A percentile compares a stretch with the other conserved stretches of the same genome.
Conservation (phyloP, 1,139 yeast genomes). For the Kurtzmaniella quercitrusa region DNA sequence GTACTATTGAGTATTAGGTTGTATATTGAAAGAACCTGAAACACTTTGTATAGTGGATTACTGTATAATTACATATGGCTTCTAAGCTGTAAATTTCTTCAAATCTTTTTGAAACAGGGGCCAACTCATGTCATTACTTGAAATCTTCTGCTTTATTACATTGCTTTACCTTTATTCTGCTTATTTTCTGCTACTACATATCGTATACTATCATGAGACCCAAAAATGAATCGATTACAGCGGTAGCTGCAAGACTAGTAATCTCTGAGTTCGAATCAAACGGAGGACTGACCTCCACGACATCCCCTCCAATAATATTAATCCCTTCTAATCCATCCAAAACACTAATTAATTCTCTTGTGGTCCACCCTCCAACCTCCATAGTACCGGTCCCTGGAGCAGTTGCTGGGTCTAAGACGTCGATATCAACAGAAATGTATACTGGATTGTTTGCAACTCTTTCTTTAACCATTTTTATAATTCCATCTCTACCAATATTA, state of each 20-base stretch:
- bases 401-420: constrained; percentile 51
- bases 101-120: too few relatives aligned
- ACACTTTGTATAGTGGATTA: too few relatives aligned
- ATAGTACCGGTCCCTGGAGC: constrained; percentile 58
- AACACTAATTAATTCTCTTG: constrained; percentile 45
- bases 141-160: too few relatives aligned
- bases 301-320: constrained; percentile 50
- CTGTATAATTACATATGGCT: too few relatives aligned
- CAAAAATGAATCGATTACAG: constrained; percentile 46
- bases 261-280: constrained; percentile 46
- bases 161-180: too few relatives aligned
- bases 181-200: background rate
- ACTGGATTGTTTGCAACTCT: constrained; percentile 33
- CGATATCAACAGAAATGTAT: constrained; percentile 51
- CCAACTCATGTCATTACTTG: too few relatives aligned
- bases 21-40: too few relatives aligned
- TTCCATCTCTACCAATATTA: constrained; percentile 35
- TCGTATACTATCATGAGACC: constrained; percentile 37
- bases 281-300: constrained; percentile 58
- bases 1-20: too few relatives aligned
- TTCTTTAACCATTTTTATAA: constrained; percentile 33
- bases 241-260: constrained; percentile 52
- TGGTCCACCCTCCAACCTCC: constrained; percentile 52
- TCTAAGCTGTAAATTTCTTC: too few relatives aligned
- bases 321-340: constrained; percentile 48